phyloP scores from a whole-genome alignment of 768 basidiomycete species.

The Boletus sp. region DNA sequence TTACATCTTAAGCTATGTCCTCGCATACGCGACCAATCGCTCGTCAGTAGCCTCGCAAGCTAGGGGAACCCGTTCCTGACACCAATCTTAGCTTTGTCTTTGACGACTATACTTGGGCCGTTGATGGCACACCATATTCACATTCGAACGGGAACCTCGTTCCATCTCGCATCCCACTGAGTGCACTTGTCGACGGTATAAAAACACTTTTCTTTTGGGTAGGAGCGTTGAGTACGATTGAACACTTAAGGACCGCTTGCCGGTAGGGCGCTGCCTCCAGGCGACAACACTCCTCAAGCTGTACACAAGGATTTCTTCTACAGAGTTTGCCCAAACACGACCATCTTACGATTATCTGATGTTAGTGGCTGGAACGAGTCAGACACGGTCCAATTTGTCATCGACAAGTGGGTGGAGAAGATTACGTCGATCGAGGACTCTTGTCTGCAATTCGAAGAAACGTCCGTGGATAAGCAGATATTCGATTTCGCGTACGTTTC shows the following conservation, averaged over 20 bases:
- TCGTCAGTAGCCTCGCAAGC: constrained; percentile 24
- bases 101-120: constrained; percentile 40
- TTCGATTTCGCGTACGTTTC: constrained; percentile 15
- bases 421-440: constrained; percentile 33
- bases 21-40: constrained; percentile 33
- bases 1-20: constrained; percentile 31
- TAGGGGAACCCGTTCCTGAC: background rate
- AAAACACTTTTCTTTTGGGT: background rate
- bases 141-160: constrained; percentile 32
- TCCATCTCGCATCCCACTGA: constrained; percentile 38
- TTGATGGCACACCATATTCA: constrained; percentile 33
- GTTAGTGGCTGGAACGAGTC: constrained; percentile 18
- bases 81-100: constrained; percentile 34
- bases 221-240: background rate
- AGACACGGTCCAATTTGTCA: constrained; percentile 28
- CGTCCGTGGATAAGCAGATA: constrained; percentile 14
- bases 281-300: constrained; percentile 29
- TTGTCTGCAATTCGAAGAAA: constrained; percentile 36
- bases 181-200: constrained; percentile 34
- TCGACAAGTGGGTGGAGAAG: constrained; percentile 35
- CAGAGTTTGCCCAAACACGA: constrained; percentile 35
- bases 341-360: constrained; percentile 29
- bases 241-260: constrained; percentile 34
- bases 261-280: constrained; percentile 34
- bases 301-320: constrained; percentile 37